A percentile compares a stretch with the other conserved stretches of the same genome.
Evolutionary conservation across 495 filamentous ascomycete species (phyloP).

Genomic region (Ascodesmis nigricans): DNA sequence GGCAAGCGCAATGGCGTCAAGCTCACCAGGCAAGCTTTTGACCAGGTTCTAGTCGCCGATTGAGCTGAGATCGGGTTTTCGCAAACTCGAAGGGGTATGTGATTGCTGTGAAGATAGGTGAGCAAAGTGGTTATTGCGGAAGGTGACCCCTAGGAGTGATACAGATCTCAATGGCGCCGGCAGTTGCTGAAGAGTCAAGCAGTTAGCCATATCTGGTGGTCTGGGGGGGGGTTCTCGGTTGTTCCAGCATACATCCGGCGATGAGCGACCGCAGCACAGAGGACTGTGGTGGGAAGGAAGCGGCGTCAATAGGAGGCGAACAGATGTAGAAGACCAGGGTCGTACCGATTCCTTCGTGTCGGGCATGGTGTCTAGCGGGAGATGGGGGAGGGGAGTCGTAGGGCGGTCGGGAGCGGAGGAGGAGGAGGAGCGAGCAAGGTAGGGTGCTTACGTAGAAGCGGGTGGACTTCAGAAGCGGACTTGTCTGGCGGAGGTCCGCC

Average conservation of each 20-base stretch:
- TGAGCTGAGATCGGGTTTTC: slow-evolving; percentile 87
- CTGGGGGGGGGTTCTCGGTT: background rate
- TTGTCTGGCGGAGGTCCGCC: too few species aligned
- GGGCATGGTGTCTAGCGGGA: too few species aligned
- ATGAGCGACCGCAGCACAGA: slow-evolving; percentile 13
- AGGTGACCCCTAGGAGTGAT: slow-evolving; percentile 11
- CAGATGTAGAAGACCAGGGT: too few species aligned
- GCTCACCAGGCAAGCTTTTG: slow-evolving; percentile 64
- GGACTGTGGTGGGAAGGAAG: too few species aligned
- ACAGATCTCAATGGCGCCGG: slow-evolving; percentile 92
- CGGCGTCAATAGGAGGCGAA: too few species aligned
- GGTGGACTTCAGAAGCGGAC: too few species aligned
- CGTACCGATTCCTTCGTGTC: too few species aligned
- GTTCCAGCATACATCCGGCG: slow-evolving; percentile 13
- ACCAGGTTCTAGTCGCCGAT: slow-evolving; percentile 53
- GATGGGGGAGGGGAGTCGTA: too few species aligned
- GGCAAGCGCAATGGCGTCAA: background rate
- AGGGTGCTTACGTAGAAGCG: too few species aligned
- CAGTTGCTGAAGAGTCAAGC: slow-evolving; percentile 33
- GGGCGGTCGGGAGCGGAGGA: too few species aligned
- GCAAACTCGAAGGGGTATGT: slow-evolving; percentile 98
- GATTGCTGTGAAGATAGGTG: slow-evolving; percentile 37
- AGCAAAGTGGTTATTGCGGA: background rate
- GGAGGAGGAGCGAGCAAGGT: too few species aligned
- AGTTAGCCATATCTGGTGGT: slow-evolving; percentile 1